Evolutionary conservation across 148 eudicot species (phyloP), one percentile per base, ranked within the genome.

Genomic region (Beta vulgaris): DNA sequence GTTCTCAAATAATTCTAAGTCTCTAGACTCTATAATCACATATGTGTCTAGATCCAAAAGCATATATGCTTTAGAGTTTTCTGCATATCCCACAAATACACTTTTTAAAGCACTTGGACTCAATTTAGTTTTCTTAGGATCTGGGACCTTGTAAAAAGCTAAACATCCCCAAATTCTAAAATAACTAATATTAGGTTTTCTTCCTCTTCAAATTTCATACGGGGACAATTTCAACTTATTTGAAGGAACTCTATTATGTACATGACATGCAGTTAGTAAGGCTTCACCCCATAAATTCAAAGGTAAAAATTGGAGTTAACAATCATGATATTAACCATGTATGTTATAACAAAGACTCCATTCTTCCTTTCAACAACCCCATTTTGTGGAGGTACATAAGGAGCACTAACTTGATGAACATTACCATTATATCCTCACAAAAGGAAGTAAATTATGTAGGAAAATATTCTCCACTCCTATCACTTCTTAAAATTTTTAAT

Each of bases 301-400:
- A 10, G 64, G 74, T 11, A 72, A 39, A 72, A 39, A 54, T 72
- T 72, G 1, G 74, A 36, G 29, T 72, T 72, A 0, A 72, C 64
- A 54, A 72, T 54, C 74, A 72, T 72, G 8, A 64, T 48, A 72
- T 72, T 72, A 9, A 72, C 32, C 74, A 55, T 72, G 6, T 72
- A n/a, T n/a, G n/a, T n/a, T n/a, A n/a, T 64, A 19, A 12, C 29
- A 13, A 72, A n/a, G 1, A 40, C 19, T 19, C 53, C 51, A 67
- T 67, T 42, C 12, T 67, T 67, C 32, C 71, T 67, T 40, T 67
- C 64, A 3, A 12, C 64, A 48, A 72, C 63, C 19, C 74, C 64
- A 40, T 73, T 73, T 1, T 73, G 58, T 74, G n/a, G n/a, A n/a
- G n/a, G n/a, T n/a, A n/a, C n/a, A n/a, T n/a, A n/a, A 61, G 59